Conservation (phyloP, 352 stramenopile species). For the Globisporangium parvum region DNA sequence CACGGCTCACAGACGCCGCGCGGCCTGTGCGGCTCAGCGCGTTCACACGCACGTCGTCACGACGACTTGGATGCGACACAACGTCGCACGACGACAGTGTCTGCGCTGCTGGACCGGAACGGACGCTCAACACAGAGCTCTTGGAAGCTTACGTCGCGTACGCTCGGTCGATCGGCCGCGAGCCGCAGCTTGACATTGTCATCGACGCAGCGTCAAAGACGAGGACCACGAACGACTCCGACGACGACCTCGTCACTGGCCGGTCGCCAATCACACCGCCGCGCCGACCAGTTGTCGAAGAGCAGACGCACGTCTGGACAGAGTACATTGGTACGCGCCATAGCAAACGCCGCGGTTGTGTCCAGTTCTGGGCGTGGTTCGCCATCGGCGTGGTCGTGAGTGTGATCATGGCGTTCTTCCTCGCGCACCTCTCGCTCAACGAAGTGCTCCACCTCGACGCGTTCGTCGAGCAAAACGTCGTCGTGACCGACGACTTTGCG, state of each 20-base stretch:
- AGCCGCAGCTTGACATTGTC: slow-evolving; percentile 82
- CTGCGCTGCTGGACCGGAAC: slow-evolving; percentile 28
- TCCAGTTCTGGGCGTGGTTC: slow-evolving; percentile 33
- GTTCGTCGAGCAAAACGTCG: slow-evolving; percentile 43
- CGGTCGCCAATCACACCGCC: slow-evolving; percentile 35
- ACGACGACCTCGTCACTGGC: slow-evolving; percentile 13
- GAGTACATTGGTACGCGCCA: slow-evolving; percentile 37
- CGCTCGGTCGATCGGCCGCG: slow-evolving; percentile 84
- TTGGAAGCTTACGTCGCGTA: slow-evolving; percentile 94
- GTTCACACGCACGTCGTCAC: slow-evolving; percentile 31
- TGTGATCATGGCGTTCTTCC: slow-evolving; percentile 23
- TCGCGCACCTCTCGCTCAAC: slow-evolving; percentile 28
- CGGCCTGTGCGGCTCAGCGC: slow-evolving; percentile 42
- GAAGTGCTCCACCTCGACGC: slow-evolving; percentile 65
- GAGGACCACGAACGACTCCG: slow-evolving; percentile 38
- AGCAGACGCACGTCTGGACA: slow-evolving; percentile 39
- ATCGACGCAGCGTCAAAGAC: slow-evolving; percentile 59
- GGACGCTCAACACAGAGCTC: slow-evolving; percentile 91
- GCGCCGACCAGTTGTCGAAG: slow-evolving; percentile 23
- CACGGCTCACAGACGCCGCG: slow-evolving; percentile 48
- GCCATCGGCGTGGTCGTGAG: slow-evolving; percentile 28
- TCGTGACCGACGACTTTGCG: slow-evolving; percentile 45
- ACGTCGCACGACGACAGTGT: slow-evolving; percentile 25
- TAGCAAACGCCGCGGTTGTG: slow-evolving; percentile 25
- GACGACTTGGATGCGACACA: background rate